Evolutionary conservation across 1,284 basidiomycete species (phyloP).

Genomic region (Pisolithus thermaeus): DNA sequence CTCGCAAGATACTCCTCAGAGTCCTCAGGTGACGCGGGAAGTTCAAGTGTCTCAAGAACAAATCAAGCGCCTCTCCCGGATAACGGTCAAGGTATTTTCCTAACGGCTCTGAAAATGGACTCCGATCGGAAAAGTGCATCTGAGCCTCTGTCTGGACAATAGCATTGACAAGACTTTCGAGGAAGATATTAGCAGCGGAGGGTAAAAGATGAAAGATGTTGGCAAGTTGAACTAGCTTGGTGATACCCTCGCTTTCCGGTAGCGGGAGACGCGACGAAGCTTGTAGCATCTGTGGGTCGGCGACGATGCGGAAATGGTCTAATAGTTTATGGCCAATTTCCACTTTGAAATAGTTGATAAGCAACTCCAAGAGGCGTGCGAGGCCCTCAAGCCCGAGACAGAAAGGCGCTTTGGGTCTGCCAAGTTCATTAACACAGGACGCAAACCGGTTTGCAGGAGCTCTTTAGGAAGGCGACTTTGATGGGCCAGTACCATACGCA

Average conservation of each 20-base stretch:
- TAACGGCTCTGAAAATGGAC: conserved; percentile 92
- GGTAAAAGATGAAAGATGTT: conserved; percentile 97
- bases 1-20: conserved; percentile 75
- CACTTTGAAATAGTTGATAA: conserved; percentile 99
- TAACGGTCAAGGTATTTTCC: conserved; percentile 92
- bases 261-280: conserved; percentile 75
- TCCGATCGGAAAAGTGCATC: conserved; percentile 85
- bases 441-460: conserved; percentile 88
- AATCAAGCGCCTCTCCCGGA: conserved; percentile 77
- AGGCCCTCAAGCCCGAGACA: conserved; percentile 91
- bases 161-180: conserved; percentile 79
- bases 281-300: conserved; percentile 80
- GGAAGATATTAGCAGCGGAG: conserved; percentile 88
- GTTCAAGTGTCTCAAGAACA: conserved; percentile 78
- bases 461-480: conserved; percentile 95
- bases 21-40: conserved; percentile 76
- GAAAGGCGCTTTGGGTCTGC: conserved; percentile 94
- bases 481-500: conserved; percentile 84
- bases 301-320: conserved; percentile 90
- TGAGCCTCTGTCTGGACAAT: conserved; percentile 93
- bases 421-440: conserved; percentile 97
- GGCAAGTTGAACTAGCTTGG: conserved; percentile 88
- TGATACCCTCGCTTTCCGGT: conserved; percentile 87
- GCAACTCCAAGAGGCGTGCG: conserved; percentile 88
- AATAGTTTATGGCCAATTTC: conserved; percentile 98